These are phyloP conservation scores for Croton laevigatus DNA, from an alignment of 441 rosid species.

Conservation along the genomic window DNA sequence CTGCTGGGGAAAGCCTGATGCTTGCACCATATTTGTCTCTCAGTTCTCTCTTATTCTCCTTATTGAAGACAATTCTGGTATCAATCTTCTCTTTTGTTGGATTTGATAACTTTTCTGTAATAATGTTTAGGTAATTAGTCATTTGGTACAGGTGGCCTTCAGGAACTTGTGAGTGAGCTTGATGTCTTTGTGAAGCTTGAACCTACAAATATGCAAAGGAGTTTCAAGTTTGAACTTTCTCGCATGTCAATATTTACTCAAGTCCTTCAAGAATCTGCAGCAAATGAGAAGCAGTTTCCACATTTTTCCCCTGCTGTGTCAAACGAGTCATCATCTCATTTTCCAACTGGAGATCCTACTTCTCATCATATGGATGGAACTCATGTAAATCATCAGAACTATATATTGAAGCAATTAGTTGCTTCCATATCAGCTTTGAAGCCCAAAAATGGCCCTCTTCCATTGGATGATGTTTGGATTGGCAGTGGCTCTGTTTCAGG, in stretches of 20 bases:
- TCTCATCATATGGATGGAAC: slow-evolving; percentile 36
- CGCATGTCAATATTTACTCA: slow-evolving; percentile 66
- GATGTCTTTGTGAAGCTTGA: slow-evolving; percentile 55
- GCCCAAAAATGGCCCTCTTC: slow-evolving; percentile 36
- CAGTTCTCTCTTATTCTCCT: slow-evolving; percentile 60
- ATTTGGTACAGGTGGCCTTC: slow-evolving; percentile 55
- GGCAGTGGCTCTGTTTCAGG: slow-evolving; percentile 78
- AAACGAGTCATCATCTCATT: slow-evolving; percentile 39
- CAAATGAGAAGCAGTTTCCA: slow-evolving; percentile 50
- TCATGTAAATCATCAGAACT: slow-evolving; percentile 36
- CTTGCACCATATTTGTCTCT: slow-evolving; percentile 44
- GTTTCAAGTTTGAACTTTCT: slow-evolving; percentile 57
- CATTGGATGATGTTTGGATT: slow-evolving; percentile 49
- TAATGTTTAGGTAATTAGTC: slow-evolving; percentile 21
- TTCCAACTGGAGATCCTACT: slow-evolving; percentile 36
- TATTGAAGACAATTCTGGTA: slow-evolving; percentile 63
- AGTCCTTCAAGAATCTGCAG: slow-evolving; percentile 40
- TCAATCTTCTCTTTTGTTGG: slow-evolving; percentile 26
- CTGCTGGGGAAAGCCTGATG: slow-evolving; percentile 42
- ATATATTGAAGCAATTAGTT: slow-evolving; percentile 63
- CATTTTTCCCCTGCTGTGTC: slow-evolving; percentile 52
- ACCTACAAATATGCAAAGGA: slow-evolving; percentile 38
- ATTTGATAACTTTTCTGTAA: slow-evolving; percentile 19
- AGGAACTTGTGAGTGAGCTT: slow-evolving; percentile 61
- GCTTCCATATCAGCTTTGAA: slow-evolving; percentile 54